phyloP scores from a whole-genome alignment of 2,329 filamentous ascomycete species.

The Pyrenophora graminea region DNA sequence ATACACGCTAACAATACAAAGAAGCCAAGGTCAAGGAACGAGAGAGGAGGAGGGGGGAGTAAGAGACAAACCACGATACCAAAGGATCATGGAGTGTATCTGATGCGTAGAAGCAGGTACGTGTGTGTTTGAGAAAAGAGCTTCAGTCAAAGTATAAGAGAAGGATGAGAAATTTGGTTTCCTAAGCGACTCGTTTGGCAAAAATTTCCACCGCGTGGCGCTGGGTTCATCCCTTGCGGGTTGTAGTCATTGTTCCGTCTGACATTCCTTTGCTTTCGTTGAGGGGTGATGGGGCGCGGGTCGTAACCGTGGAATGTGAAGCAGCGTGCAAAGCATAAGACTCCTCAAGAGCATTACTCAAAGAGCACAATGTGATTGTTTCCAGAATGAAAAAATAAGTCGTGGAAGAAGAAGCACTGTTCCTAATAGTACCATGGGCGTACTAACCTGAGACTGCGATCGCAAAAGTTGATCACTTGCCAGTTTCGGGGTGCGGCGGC shows the following conservation, averaged over 20 bases:
- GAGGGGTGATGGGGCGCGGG: conserved; percentile 4
- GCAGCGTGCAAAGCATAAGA: not conserved
- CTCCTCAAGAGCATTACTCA: not conserved
- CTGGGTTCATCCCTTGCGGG: conserved; percentile 39
- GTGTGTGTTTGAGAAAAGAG: not conserved
- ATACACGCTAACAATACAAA: conserved; percentile 3
- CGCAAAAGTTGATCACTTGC: conserved; percentile 11
- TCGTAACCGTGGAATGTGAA: conserved; percentile 5
- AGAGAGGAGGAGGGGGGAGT: not conserved
- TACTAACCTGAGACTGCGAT: conserved; percentile 8
- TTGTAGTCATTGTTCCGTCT: conserved; percentile 27
- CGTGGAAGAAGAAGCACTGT: not conserved
- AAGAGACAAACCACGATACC: not conserved
- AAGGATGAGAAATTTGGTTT: conserved; percentile 21
- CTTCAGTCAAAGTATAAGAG: not conserved
- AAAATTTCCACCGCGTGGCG: conserved; percentile 19
- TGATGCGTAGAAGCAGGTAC: not conserved
- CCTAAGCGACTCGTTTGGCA: conserved; percentile 27
- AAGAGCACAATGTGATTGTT: not conserved
- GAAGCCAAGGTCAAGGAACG: not conserved
- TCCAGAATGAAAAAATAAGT: not conserved
- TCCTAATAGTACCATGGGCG: not conserved
- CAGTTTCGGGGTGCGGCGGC: conserved; percentile 9
- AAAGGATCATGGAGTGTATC: not conserved
- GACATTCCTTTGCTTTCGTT: conserved; percentile 31